Evolutionary conservation across 371 early-diverging fungal species (phyloP).

Genomic region (Smittium mucronatum): DNA sequence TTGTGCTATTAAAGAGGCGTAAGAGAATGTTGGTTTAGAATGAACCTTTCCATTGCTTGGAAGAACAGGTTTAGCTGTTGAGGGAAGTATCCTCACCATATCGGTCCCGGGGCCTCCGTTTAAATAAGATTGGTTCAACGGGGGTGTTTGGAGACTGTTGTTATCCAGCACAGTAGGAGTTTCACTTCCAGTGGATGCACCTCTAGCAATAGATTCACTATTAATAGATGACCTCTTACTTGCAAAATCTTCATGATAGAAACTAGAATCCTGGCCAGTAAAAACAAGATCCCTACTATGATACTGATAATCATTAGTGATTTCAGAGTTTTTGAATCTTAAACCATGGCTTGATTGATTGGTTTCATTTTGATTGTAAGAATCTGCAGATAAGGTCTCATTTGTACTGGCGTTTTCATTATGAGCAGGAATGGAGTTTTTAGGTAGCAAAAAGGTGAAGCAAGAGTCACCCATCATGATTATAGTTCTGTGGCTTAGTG

Average conservation of each 20-base stretch:
- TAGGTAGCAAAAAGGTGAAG: slow-evolving; percentile 52
- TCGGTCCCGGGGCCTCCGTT: slow-evolving; percentile 6
- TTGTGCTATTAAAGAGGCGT: slow-evolving; percentile 76
- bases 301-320: not conserved
- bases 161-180: not conserved
- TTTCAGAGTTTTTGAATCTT: not conserved
- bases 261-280: not conserved
- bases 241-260: not conserved
- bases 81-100: slow-evolving; percentile 13
- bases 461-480: slow-evolving; percentile 68
- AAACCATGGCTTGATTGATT: not conserved
- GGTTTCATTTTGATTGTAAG: not conserved
- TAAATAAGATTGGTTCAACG: not conserved
- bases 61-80: slow-evolving; percentile 10
- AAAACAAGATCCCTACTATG: not conserved
- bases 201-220: not conserved
- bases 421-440: slow-evolving; percentile 14
- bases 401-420: not conserved
- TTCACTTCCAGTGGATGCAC: not conserved
- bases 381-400: not conserved
- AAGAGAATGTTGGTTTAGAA: slow-evolving; percentile 67
- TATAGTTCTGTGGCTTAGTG: slow-evolving; percentile 54
- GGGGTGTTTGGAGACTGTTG: not conserved
- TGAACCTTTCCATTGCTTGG: not conserved
- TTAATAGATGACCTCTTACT: not conserved